These are phyloP conservation scores for Sporothrix protearum DNA, from an alignment of 2,329 filamentous ascomycete species.

Conservation along the genomic window DNA sequence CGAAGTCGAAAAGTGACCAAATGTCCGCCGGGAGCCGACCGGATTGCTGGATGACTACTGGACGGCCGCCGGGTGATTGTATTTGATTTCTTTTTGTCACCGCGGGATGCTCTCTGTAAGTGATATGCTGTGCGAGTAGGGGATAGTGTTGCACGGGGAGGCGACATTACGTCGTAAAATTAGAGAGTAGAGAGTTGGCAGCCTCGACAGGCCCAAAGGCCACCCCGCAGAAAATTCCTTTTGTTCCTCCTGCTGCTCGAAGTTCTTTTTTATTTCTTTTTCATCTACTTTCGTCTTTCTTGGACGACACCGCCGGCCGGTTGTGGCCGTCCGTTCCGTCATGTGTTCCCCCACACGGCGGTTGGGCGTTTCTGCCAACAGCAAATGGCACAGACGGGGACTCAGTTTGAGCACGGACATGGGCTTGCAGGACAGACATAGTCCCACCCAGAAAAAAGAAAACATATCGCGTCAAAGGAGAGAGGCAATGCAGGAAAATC, in stretches of 20 bases:
- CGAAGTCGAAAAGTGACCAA: background rate
- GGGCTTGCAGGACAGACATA: background rate
- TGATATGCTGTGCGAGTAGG: slow-evolving; percentile 5
- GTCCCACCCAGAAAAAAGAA: background rate
- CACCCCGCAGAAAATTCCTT: background rate
- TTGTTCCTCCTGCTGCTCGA: too few relatives aligned
- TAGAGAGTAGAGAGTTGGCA: background rate
- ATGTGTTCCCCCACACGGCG: background rate
- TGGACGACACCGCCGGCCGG: background rate
- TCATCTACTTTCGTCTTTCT: background rate
- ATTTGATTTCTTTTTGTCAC: background rate
- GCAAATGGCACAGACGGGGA: background rate
- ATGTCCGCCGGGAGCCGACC: background rate
- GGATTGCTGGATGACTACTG: background rate
- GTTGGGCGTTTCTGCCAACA: background rate
- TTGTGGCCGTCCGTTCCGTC: background rate
- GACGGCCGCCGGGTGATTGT: background rate
- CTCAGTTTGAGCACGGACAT: slow-evolving; percentile 12
- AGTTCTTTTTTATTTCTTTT: background rate
- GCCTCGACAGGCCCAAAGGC: background rate
- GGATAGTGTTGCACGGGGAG: background rate
- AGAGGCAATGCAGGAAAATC: background rate
- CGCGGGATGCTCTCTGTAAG: background rate
- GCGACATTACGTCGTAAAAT: background rate
- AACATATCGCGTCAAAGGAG: background rate